Evolutionary conservation across 2,329 filamentous ascomycete genomes (phyloP), one percentile per base, ranked within the genome.

Genomic region (Fusarium nanum): DNA sequence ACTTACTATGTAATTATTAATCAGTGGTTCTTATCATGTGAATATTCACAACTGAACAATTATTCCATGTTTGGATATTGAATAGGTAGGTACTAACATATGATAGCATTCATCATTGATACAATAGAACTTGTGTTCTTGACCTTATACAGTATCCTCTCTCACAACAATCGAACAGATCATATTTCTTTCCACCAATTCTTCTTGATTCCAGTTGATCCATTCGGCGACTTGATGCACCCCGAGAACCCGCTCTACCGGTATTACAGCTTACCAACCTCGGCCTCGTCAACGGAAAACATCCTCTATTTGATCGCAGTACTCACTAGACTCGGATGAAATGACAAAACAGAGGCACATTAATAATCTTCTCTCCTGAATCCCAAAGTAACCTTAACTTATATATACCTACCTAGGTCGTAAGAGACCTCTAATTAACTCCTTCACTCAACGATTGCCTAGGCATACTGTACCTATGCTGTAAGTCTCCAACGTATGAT

Each of bases 171-270:
- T 23, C 16, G n/a, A 27, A 37, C 4, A 14, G 16, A 22, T n/a
- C 20, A 22, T 52, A n/a, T 12, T 9, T 11, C 7, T 20, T 12
- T n/a, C 32, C 7, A 27, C 25, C 16, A 37, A 6, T 37, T 37
- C 5, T 37, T 37, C 16, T 37, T 37, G 11, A 18, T 37, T 28
- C 28, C 18, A 28, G 32, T 27, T 47, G 37, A 42, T 55, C 41
- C 23, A 37, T 44, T 34, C 60, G 45, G 61, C 41, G 22, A 45
- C n/a, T 46, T 46, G 18, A 44, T 41, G 41, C 11, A 23, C 22
- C 37, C 61, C 45, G 60, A 64, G 50, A 57, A 40, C 50, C 61
- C 60, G 50, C 4, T 27, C 23, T 40, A 16, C 12, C 41, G 18
- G 32, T 27, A 37, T 37, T 37, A n/a, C 34, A 52, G 22, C 25